Base-by-base conservation (phyloP, 306 rosid genomes). In the Sindora glabra region DNA sequence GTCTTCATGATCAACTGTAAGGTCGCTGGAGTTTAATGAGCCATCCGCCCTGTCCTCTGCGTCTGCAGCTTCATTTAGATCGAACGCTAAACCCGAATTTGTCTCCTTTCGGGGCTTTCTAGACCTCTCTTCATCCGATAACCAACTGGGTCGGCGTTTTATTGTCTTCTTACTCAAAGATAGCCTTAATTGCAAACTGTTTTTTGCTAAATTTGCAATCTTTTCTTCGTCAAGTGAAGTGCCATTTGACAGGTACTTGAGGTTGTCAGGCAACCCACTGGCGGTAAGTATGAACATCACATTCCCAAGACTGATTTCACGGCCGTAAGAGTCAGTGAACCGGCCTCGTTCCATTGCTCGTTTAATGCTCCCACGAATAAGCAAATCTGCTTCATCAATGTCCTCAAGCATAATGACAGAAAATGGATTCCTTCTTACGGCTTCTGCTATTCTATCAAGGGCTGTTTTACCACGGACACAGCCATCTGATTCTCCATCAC, bases 301-400 rank as follows among this genome's bases (percentile, higher is more conserved):
- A 66, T 77, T 94, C 26, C 89, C 94, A 0, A 94, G 87, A 61
- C 95, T 86, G 68, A 84, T 70, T 79, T 94, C 99, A 0, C 99
- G 90, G 50, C 99, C 99, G 27, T 84, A 81, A 46, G 97, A 84
- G 67, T 94, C 97, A 0, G 73, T 56, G 46, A 94, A 66, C 21
- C 99, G 83, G 8, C 97, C 99, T 67, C 85, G 78, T 58, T 86
- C 99, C 87, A 94, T 76, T 10, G 97, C 97, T 51, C 79, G 61
- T 77, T 79, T 89, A 36, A 94, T 77, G 81, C 78, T 89, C 52
- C 90, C 83, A 0, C 86, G 79, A 32, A 81, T 57, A 5, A 89
- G 59, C 23, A 26, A 13, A 21, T 89, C 89, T 6, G 94, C 90
- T 66, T 82, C 87, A 24, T 89, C 85, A 21, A 94, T 67, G 79